A percentile compares a stretch with the other conserved stretches of the same genome.
Conservation (phyloP, 495 filamentous ascomycete species). For the Neurospora pannonica region DNA sequence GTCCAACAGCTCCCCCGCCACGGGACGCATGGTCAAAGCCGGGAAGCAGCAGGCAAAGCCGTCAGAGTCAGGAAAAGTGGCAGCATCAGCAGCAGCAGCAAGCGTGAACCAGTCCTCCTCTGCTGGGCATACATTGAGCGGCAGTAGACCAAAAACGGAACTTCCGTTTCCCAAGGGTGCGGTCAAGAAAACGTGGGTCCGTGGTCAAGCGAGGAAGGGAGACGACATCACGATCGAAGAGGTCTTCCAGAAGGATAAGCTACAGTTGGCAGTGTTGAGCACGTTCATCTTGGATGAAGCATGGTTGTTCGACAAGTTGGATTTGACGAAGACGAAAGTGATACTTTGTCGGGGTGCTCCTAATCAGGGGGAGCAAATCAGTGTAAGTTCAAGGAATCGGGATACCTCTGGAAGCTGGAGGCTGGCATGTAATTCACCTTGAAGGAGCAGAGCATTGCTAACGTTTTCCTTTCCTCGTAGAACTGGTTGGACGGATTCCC, state of each 20-base stretch:
- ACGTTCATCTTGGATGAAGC: constrained; percentile 74
- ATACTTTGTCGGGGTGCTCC: constrained; percentile 10
- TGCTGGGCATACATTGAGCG: neutral
- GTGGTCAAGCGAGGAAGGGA: constrained; percentile 40
- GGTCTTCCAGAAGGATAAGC: constrained; percentile 60
- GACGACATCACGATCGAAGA: constrained; percentile 89
- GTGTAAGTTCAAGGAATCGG: neutral
- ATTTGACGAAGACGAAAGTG: constrained; percentile 31
- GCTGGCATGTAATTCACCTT: neutral
- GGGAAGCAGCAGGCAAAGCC: neutral
- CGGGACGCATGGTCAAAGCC: neutral
- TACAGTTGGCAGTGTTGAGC: constrained; percentile 72
- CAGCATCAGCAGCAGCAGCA: neutral
- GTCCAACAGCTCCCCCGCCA: neutral
- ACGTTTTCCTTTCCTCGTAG: neutral
- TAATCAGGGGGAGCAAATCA: neutral
- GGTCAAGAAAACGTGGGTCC: constrained; percentile 75
- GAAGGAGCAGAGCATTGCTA: neutral
- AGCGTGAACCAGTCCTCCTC: neutral
- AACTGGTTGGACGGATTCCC: neutral
- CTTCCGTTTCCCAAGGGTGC: constrained; percentile 59
- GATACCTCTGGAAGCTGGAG: neutral
- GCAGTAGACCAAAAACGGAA: neutral
- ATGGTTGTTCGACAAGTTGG: constrained; percentile 36
- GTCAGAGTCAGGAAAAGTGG: neutral